Base-by-base conservation (phyloP, 2,329 filamentous ascomycete species). In the Trichoderma hamatum region DNA sequence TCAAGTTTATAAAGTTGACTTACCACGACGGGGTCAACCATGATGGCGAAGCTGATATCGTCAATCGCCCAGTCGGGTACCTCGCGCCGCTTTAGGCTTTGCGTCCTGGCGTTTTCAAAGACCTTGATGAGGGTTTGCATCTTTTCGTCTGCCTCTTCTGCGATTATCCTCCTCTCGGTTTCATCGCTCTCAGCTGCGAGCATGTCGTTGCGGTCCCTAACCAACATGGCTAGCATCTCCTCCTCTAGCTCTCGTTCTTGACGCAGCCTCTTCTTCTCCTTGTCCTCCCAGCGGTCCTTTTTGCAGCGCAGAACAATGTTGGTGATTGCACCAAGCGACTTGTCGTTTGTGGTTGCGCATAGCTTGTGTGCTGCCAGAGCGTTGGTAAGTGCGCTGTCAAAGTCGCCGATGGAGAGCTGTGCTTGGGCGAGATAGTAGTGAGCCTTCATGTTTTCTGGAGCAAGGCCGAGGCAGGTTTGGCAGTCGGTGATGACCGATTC, bases 351-450 rank as follows among this genome's bases (percentile, higher is more conserved):
- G 26, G 82, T 81, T 21, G 89, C 83, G 78, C 91, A 94, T 6
- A 91, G 80, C 4, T 87, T 81, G 80, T 97, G 96, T 10, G 95
- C 95, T 46, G 82, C 84, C 28, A 90, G 82, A 0, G 92, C 93
- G 69, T 88, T 88, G 1, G 84, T 80, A 16, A 96, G 85, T 0
- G 94, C 94, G 75, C 90, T 90, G 69, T 92, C 88, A 43, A 88
- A 90, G 69, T 81, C 77, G 55, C 72, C 72, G 2, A 97, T 84
- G 1, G 86, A 86, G n/a, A 97, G 83, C 72, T 96, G 89, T 0
- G 94, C 93, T 80, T 97, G 92, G 3, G 93, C 90, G 30, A 97
- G 86, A 77, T 94, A 92, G 79, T 91, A 96, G 76, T 89, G 88
- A 9, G 92, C 93, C 80, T 98, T 98, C 82, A 96, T 90, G 74